phyloP scores from a whole-genome alignment of 1,139 yeast species.

The Zygoascus hellenicus region DNA sequence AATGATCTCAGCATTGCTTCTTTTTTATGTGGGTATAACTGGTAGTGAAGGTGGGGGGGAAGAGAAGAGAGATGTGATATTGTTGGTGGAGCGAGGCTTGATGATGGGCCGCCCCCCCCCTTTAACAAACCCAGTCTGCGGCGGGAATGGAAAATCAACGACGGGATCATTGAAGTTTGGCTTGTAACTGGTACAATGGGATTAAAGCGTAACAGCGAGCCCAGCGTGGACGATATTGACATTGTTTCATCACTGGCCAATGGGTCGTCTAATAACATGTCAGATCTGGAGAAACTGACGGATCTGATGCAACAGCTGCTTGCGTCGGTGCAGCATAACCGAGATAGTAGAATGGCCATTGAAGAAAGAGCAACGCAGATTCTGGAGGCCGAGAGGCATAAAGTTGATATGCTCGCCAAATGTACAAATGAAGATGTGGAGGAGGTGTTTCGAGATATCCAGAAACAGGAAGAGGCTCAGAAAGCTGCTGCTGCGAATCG shows the following conservation, averaged over 20 bases:
- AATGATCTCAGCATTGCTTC: constrained; percentile 24
- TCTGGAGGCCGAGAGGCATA: constrained; percentile 17
- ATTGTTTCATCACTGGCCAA: constrained; percentile 7
- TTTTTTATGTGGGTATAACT: background rate
- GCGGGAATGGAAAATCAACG: background rate
- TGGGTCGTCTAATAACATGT: constrained; percentile 4
- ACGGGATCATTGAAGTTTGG: background rate
- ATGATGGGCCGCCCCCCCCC: background rate
- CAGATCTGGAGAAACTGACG: constrained; percentile 15
- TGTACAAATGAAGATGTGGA: constrained; percentile 10
- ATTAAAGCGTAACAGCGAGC: constrained; percentile 1
- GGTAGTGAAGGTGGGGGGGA: background rate
- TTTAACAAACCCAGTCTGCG: background rate
- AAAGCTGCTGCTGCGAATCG: background rate
- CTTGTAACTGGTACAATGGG: background rate
- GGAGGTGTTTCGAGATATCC: background rate
- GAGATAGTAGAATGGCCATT: constrained; percentile 15
- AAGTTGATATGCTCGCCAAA: constrained; percentile 15
- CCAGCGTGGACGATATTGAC: constrained; percentile 5
- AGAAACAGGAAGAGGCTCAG: background rate
- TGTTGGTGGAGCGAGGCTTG: background rate
- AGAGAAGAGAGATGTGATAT: background rate
- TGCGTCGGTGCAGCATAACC: constrained; percentile 15
- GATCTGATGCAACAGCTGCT: constrained; percentile 20
- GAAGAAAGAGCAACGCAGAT: constrained; percentile 16